Base-by-base conservation (phyloP, 1,284 basidiomycete genomes). In the Cutaneotrichosporon cyanovorans region DNA sequence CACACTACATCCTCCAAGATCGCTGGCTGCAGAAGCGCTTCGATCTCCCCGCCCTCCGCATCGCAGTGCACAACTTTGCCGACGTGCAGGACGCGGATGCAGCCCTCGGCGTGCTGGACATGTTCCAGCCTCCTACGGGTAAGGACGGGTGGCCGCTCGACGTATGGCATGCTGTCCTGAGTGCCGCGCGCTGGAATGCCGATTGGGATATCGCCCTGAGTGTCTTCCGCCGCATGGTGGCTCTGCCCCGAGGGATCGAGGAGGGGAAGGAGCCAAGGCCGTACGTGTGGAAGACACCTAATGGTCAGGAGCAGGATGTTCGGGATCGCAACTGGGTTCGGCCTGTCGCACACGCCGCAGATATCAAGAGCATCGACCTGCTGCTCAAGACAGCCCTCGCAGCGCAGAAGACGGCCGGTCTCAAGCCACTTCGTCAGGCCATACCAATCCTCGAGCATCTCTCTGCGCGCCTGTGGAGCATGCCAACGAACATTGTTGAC, bases 191-290 rank as follows among this genome's bases (percentile, higher is more conserved):
- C 33, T 66, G 63, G 60, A 48, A 48, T 16, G 48, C 52, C 8
- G 63, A 70, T 50, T 65, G 58, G 56, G 48, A 58, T 8, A 35
- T 54, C 8, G 65, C 61, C 4, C 40, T 62, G n/a, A 18, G 30
- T 19, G 37, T 62, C 9, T 58, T 63, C 42, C 48, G 58, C n/a
- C 50, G 57, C 33, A 60, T 65, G 50, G 55, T 52, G 5, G 52
- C 57, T 14, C 46, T 64, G 10, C 56, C 58, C 0, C 18, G 19
- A 2, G 50, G 49, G n/a, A 47, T 51, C 3, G 59, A 60, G 42
- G 23, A 33, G 20, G 35, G 42, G 18, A 25, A 15, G 8, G 15
- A 33, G 14, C 21, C 23, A 9, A 6, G 14, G 14, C 8, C 15
- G 30, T 53, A 43, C 40, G 14, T 15, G n/a, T 59, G 54, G 50